These are phyloP conservation scores for Angomonas deanei DNA, from an alignment of 208 protist genomes.

Conservation along the genomic window DNA sequence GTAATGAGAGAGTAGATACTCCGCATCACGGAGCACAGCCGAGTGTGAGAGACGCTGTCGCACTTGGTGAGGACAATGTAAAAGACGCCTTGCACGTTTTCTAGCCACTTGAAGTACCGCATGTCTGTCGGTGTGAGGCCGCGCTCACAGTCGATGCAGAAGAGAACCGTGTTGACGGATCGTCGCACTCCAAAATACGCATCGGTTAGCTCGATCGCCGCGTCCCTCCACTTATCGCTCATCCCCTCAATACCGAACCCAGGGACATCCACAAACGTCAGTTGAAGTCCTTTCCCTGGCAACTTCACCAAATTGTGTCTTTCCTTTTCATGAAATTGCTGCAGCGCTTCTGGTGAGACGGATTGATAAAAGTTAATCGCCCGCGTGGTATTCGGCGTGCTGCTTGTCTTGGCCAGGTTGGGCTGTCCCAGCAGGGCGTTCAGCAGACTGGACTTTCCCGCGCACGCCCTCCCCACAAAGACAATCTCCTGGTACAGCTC, in stretches of 20 bases:
- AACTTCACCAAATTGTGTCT: slow-evolving; percentile 83
- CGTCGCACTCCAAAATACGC: slow-evolving; percentile 88
- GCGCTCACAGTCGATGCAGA: slow-evolving; percentile 85
- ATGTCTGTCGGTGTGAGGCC: slow-evolving; percentile 85
- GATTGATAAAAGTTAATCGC: slow-evolving; percentile 87
- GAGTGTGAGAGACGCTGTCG: slow-evolving; percentile 82
- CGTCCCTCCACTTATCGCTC: slow-evolving; percentile 83
- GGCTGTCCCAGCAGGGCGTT: slow-evolving; percentile 78
- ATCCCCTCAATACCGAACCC: slow-evolving; percentile 90
- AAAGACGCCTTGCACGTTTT: slow-evolving; percentile 87
- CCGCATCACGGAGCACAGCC: slow-evolving; percentile 83
- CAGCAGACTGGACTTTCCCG: slow-evolving; percentile 85
- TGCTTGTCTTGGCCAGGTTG: slow-evolving; percentile 75
- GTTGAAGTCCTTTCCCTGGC: slow-evolving; percentile 74
- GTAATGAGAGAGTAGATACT: slow-evolving; percentile 86
- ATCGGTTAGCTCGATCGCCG: slow-evolving; percentile 81
- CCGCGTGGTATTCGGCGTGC: slow-evolving; percentile 80
- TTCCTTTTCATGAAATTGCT: slow-evolving; percentile 52
- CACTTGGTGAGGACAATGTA: slow-evolving; percentile 90
- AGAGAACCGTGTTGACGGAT: slow-evolving; percentile 88
- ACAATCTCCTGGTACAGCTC: slow-evolving; percentile 89
- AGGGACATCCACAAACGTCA: slow-evolving; percentile 89
- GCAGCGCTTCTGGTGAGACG: slow-evolving; percentile 72
- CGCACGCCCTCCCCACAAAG: slow-evolving; percentile 72
- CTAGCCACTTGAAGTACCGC: slow-evolving; percentile 84